Evolutionary conservation across 768 basidiomycete genomes (phyloP).

Genomic region (Mycena leptocephala): DNA sequence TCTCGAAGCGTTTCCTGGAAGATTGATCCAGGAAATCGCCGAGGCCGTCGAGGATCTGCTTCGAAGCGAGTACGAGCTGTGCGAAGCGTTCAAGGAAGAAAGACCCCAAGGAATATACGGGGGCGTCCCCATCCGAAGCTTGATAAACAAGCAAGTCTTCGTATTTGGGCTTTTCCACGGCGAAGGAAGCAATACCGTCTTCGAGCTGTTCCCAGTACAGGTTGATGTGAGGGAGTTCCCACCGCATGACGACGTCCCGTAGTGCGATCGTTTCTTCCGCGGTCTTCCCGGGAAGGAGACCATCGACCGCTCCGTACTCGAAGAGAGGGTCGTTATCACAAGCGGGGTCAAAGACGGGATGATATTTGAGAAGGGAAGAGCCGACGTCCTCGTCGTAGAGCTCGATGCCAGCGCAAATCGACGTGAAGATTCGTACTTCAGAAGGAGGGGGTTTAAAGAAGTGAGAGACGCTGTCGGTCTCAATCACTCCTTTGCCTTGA

Average conservation of each 20-base stretch:
- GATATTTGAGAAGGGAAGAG: too few species aligned
- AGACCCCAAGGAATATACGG: background rate
- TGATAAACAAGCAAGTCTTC: background rate
- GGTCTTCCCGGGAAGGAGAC: conserved; percentile 7
- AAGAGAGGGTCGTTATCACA: conserved; percentile 18
- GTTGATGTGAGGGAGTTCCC: too few species aligned
- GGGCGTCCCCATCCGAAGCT: background rate
- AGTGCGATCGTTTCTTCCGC: background rate
- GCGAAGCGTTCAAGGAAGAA: background rate
- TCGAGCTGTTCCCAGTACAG: background rate
- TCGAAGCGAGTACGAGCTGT: background rate
- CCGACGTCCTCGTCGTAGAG: background rate
- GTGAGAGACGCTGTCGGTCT: too few species aligned
- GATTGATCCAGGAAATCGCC: background rate
- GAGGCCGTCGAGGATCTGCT: background rate
- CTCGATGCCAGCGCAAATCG: background rate
- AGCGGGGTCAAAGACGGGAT: background rate
- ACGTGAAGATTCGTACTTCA: background rate
- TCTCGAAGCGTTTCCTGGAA: too few species aligned
- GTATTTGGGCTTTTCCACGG: background rate
- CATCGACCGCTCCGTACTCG: background rate
- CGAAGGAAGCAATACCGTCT: background rate
- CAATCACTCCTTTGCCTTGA: too few species aligned
- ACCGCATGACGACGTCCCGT: conserved; percentile 13
- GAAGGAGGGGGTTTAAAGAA: background rate